Base-by-base conservation (phyloP, 768 basidiomycete genomes). In the Lentinula detonsa region DNA sequence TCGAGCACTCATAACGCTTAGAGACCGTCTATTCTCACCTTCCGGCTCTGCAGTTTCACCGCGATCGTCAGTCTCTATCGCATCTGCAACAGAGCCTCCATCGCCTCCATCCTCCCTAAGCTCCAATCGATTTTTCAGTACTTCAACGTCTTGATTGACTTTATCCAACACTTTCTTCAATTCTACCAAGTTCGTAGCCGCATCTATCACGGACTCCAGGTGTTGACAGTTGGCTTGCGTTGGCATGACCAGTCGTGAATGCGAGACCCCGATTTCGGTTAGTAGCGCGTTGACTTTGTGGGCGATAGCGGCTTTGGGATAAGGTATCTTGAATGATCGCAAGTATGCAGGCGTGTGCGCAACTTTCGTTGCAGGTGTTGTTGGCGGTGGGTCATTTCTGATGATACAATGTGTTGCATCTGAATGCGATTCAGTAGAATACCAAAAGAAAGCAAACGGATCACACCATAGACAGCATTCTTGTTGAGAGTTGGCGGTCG, bases 201-300 rank as follows among this genome's bases (percentile, higher is more conserved):
- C 85, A 4, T 88, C 86, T 49, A 95, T 68, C 15, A 98, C 73
- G 13, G 78, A 76, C 63, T 97, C 94, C 18, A 95, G 77, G 65
- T 83, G 84, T 57, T 81, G 78, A 57, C 87, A 79, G 64, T 94
- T 97, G 28, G 87, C 86, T 42, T 86, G 81, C 2, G 97, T 98
- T 16, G 97, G 97, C 94, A 98, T 98, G 62, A 96, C 91, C 54
- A 99, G 81, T 10, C 90, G 85, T 15, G 81, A 81, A 59, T 85
- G 78, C 15, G 81, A 81, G 10, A 97, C 75, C 13, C 88, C 87
- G 10, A 95, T 79, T 73, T 98, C 95, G 6, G 79, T 70, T 15
- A 98, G 80, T 13, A 88, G 81, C 61, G 88, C 86, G 8, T 85
- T 79, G 66, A 98, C 84, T 69, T 94, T 93, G 15, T 86, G 85